These are phyloP conservation scores for Meredithiella fracta DNA, from an alignment of 2,329 filamentous ascomycete genomes.

Conservation along the genomic window DNA sequence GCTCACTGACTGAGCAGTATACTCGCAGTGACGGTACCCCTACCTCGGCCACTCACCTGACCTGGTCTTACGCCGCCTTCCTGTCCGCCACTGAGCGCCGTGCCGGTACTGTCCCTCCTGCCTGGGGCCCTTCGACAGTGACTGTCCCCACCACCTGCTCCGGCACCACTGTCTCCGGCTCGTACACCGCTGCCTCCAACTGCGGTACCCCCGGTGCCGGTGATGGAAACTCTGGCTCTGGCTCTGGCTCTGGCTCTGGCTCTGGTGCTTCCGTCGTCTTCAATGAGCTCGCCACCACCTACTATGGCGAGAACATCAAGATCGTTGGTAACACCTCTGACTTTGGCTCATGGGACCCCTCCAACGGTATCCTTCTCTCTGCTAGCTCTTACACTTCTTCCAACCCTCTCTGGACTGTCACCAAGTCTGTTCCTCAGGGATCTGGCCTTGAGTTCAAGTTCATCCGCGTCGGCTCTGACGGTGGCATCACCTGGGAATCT, in stretches of 20 bases:
- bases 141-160: conserved; percentile 34
- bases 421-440: conserved; percentile 38
- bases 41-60: conserved; percentile 49
- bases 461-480: conserved; percentile 39
- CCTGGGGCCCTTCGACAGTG: conserved; percentile 35
- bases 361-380: conserved; percentile 37
- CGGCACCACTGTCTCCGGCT: conserved; percentile 29
- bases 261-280: conserved; percentile 35
- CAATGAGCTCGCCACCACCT: conserved; percentile 38
- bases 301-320: conserved; percentile 47
- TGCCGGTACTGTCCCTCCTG: conserved; percentile 35
- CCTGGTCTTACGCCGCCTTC: conserved; percentile 59
- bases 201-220: conserved; percentile 17
- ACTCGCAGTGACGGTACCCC: conserved; percentile 35
- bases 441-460: conserved; percentile 50
- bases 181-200: conserved; percentile 28
- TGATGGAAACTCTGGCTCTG: conserved; percentile 14
- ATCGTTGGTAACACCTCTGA: conserved; percentile 41
- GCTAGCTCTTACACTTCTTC: conserved; percentile 40
- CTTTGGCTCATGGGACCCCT: conserved; percentile 47
- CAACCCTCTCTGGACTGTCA: conserved; percentile 45
- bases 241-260: conserved; percentile 12
- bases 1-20: conserved; percentile 53
- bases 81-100: conserved; percentile 45
- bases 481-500: conserved; percentile 45